A percentile compares a stretch with the other conserved stretches of the same genome.
Evolutionary conservation across 306 rosid genomes (phyloP).

Genomic region (Hippophae gyantsensis): DNA sequence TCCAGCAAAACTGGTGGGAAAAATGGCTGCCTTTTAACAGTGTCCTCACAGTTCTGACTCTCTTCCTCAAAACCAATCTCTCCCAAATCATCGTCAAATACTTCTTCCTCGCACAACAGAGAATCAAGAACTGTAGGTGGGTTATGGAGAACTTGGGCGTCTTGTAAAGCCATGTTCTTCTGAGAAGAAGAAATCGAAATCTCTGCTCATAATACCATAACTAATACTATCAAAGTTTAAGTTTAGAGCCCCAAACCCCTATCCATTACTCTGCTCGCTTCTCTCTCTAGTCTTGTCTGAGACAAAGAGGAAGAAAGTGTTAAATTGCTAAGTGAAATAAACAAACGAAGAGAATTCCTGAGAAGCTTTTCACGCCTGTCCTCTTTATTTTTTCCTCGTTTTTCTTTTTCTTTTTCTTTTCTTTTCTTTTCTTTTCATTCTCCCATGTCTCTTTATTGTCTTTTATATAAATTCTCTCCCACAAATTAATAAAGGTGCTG

Average conservation of each 20-base stretch:
- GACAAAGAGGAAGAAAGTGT: conserved; percentile 17
- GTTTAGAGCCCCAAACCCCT: conserved; percentile 38
- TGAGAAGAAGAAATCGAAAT: conserved; percentile 34
- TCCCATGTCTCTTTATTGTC: no score
- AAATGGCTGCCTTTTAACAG: conserved; percentile 25
- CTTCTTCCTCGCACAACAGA: conserved; percentile 58
- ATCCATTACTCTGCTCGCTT: conserved; percentile 24
- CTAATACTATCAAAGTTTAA: conserved; percentile 4
- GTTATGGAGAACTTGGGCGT: conserved; percentile 25
- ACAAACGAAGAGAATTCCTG: conserved; percentile 38
- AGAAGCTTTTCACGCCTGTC: conserved; percentile 55
- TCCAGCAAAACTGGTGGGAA: conserved; percentile 31
- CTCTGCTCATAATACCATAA: conserved; percentile 23
- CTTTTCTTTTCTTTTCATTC: neutral
- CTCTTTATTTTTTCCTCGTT: conserved; percentile 15
- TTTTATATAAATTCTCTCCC: neutral
- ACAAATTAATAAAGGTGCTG: neutral
- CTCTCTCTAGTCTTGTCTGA: conserved; percentile 21
- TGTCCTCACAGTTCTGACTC: conserved; percentile 18
- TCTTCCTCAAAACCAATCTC: conserved; percentile 24
- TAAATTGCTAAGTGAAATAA: conserved; percentile 27
- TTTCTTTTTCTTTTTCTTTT: neutral
- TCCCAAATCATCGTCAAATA: conserved; percentile 36
- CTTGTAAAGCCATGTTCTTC: conserved; percentile 49
- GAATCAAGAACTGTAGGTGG: conserved; percentile 42